Conservation (phyloP, 1,284 basidiomycete genomes). For the Cystobasidiaceae sp. region DNA sequence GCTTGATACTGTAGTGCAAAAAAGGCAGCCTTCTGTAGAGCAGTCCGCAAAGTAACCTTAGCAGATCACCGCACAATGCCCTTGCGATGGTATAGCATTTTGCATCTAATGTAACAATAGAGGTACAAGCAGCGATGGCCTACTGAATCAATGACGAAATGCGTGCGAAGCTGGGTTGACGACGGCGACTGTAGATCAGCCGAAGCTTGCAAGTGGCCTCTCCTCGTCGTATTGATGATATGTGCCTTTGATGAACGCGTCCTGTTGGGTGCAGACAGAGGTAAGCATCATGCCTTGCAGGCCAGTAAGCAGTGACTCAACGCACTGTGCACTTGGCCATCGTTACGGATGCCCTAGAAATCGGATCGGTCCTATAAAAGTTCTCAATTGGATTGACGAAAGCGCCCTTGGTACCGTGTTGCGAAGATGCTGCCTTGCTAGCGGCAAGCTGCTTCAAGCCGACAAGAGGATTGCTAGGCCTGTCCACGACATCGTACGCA, state of each 20-base stretch:
- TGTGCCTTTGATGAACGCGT: constrained; percentile 28
- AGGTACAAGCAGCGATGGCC: neutral
- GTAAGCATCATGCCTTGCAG: no score
- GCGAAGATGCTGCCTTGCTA: constrained; percentile 53
- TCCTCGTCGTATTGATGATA: constrained; percentile 20
- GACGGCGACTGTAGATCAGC: neutral
- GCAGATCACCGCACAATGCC: no score
- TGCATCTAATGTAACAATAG: neutral
- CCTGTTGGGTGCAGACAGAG: neutral
- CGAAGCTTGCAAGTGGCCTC: constrained; percentile 17
- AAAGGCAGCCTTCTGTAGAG: no score
- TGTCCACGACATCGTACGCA: constrained; percentile 79
- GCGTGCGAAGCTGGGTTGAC: neutral
- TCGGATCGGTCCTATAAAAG: constrained; percentile 91
- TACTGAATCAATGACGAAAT: neutral
- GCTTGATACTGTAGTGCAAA: neutral
- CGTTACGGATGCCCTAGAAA: constrained; percentile 46
- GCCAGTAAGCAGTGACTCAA: neutral
- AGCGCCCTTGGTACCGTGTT: constrained; percentile 52
- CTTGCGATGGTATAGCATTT: neutral
- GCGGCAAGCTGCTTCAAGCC: constrained; percentile 61
- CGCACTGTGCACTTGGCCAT: constrained; percentile 34
- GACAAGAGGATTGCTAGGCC: constrained; percentile 60
- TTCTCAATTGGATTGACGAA: constrained; percentile 81
- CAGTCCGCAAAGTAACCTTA: no score